Evolutionary conservation across 257 asterid species (phyloP).

Genomic region (Plantago major): DNA sequence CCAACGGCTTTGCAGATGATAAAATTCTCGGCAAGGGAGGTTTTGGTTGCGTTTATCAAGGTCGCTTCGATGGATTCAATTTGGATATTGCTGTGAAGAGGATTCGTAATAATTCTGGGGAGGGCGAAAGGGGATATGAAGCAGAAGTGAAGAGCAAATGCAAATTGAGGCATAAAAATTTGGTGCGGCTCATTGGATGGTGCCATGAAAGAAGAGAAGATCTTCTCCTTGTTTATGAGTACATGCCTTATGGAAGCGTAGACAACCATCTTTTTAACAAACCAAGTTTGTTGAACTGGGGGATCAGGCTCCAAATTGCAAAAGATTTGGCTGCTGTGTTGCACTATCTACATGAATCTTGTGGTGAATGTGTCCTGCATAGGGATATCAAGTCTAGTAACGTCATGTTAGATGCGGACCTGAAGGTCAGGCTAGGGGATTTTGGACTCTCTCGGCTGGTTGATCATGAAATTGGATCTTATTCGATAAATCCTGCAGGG

Average conservation of each 20-base stretch:
- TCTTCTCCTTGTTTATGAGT: too few species aligned
- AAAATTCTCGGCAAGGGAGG: neutral
- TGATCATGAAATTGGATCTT: neutral
- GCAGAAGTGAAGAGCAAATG: conserved; percentile 11
- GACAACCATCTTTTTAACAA: conserved; percentile 3
- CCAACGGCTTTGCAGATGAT: neutral
- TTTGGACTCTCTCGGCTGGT: neutral
- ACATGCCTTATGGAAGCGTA: conserved; percentile 10
- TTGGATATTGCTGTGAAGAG: conserved; percentile 1
- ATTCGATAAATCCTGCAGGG: too few species aligned
- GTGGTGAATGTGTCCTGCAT: conserved; percentile 12
- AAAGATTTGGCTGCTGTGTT: conserved; percentile 9
- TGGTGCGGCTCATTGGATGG: conserved; percentile 13
- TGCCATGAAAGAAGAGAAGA: conserved; percentile 2
- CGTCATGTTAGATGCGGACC: neutral
- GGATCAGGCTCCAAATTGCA: neutral
- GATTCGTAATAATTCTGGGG: neutral
- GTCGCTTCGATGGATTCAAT: neutral
- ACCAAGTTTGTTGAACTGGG: neutral
- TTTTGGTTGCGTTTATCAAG: neutral
- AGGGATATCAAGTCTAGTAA: conserved; percentile 5
- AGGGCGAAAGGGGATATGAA: conserved; percentile 6
- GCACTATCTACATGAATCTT: conserved; percentile 7
- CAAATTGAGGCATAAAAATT: conserved; percentile 4
- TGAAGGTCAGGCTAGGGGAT: neutral